Conservation (phyloP, 345 rosid genomes). For the Gossypium stocksii region DNA sequence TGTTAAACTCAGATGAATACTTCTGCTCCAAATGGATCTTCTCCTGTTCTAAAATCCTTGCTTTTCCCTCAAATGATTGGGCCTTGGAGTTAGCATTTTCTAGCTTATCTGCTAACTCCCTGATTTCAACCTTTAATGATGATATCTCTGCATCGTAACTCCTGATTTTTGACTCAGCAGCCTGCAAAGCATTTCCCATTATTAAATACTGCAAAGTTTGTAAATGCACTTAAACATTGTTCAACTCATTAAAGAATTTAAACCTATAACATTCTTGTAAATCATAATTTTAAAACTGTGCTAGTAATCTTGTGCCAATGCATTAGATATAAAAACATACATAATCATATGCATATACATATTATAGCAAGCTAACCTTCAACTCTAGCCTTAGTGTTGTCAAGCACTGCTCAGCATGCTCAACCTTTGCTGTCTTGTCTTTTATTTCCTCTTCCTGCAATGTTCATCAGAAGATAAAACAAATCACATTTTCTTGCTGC, state of each 20-base stretch:
- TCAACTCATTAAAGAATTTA: background rate
- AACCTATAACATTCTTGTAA: background rate
- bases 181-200: constrained; percentile 44
- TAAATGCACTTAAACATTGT: background rate
- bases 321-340: background rate
- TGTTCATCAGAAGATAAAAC: constrained; percentile 16
- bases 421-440: constrained; percentile 62
- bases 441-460: constrained; percentile 80
- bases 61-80: constrained; percentile 68
- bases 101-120: constrained; percentile 53
- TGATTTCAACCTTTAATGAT: constrained; percentile 53
- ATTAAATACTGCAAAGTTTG: constrained; percentile 11
- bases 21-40: constrained; percentile 74
- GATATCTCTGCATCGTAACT: constrained; percentile 70
- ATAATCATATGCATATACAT: background rate
- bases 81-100: constrained; percentile 70
- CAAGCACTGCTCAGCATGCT: constrained; percentile 73
- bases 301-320: background rate
- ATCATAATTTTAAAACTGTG: background rate
- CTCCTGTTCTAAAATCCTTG: constrained; percentile 81
- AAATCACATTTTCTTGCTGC: background rate
- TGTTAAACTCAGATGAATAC: constrained; percentile 70
- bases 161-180: constrained; percentile 77
- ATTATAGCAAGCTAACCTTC: constrained; percentile 50
- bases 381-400: constrained; percentile 74